Base-by-base conservation (phyloP, 495 filamentous ascomycete genomes). In the Lophium mytilinum region DNA sequence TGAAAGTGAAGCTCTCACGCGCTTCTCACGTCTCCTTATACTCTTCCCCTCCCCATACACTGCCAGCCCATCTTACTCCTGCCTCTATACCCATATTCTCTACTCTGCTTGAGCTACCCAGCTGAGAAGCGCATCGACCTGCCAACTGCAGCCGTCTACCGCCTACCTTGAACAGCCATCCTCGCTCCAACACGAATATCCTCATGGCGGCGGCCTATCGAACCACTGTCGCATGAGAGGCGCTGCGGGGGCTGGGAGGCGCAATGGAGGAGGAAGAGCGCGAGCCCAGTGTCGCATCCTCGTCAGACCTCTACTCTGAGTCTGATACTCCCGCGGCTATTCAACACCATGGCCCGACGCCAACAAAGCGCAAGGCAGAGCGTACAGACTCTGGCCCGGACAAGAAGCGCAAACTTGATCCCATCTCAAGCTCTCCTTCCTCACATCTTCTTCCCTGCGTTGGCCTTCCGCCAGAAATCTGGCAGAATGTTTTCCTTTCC, bases 401-500 rank as follows among this genome's bases (percentile, higher is more conserved):
- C 14, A 66, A 66, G 55, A 66, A 52, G 50, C 58, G 52, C 40
- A 66, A 55, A 47, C 48, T 62, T 17, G 54, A 53, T 12, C 52
- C 24, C 19, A 17, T 21, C 15, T 34, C 34, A 43, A n/a, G 4
- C 36, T 42, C 52, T 12, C 15, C 37, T 9, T 39, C 63, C 17
- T 15, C 58, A 34, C 10, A 18, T 8, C 34, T 56, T 37, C n/a
- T 37, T 17, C 43, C 52, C 47, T 61, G 62, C 35, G 59, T 59
- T 46, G 48, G 64, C 5, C 58, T 68, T 19, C 59, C 64, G 4
- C 52, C 63, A 41, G 67, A 63, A 42, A 40, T 68, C 43, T 71
- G 69, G 70, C 71, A 73, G 57, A 59, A 69, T 41, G 54, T 73
- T 30, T 71, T 72, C 63, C 53, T 60, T 35, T 65, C 55, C 12